Conservation (phyloP, 345 rosid genomes). For the Boechera retrofracta region DNA sequence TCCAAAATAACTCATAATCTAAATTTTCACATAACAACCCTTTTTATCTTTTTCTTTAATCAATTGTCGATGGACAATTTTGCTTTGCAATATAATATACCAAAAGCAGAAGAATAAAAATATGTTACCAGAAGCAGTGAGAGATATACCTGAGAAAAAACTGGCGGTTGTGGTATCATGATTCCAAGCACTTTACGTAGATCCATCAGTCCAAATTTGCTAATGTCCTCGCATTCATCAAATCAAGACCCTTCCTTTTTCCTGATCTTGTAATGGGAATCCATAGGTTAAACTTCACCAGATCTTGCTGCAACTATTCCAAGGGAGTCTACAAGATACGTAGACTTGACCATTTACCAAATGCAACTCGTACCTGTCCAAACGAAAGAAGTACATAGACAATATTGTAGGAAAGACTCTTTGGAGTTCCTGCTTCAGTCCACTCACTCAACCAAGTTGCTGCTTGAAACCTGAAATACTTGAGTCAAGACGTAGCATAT, state of each 20-base stretch:
- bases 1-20: too few species aligned
- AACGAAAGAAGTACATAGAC: constrained; percentile 71
- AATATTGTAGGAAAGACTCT: constrained; percentile 64
- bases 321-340: too few species aligned
- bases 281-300: constrained; percentile 95
- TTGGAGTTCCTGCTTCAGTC: constrained; percentile 71
- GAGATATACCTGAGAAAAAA: constrained; percentile 83
- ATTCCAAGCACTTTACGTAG: constrained; percentile 96
- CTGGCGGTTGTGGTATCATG: constrained; percentile 91
- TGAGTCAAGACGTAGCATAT: constrained; percentile 77
- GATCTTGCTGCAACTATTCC: constrained; percentile 34
- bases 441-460: constrained; percentile 95
- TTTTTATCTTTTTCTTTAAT: too few species aligned
- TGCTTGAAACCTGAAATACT: constrained; percentile 81
- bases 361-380: constrained; percentile 73
- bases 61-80: too few species aligned
- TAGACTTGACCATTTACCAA: constrained; percentile 40
- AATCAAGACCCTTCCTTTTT: constrained; percentile 92
- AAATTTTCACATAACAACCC: too few species aligned
- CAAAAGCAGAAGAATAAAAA: not conserved
- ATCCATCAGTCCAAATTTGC: constrained; percentile 85
- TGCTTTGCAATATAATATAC: not conserved
- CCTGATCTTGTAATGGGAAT: constrained; percentile 83
- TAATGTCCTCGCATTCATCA: constrained; percentile 70
- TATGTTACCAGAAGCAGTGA: not conserved